phyloP scores from a whole-genome alignment of 2,329 filamentous ascomycete species.

The Chalaropsis ovoidea region DNA sequence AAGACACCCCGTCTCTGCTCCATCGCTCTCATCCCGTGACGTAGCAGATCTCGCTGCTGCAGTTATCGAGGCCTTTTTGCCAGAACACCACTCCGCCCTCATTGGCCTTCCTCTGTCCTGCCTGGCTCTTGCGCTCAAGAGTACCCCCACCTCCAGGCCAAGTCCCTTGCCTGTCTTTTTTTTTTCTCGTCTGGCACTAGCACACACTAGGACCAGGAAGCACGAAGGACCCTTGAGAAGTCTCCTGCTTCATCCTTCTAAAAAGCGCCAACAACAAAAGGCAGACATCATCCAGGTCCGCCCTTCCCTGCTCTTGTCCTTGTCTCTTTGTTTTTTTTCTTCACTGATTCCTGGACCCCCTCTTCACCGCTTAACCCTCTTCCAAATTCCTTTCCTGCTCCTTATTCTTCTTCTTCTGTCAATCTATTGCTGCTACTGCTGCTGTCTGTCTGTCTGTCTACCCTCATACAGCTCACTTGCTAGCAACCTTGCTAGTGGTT shows the following conservation, averaged over 20 bases:
- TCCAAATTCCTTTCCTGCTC: slow-evolving; percentile 9
- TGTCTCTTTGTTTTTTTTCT: slow-evolving; percentile 4
- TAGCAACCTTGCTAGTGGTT: neutral
- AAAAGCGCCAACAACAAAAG: slow-evolving; percentile 8
- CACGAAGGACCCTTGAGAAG: neutral
- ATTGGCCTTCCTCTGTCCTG: neutral
- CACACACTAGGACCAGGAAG: slow-evolving; percentile 7
- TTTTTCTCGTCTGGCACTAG: slow-evolving; percentile 9
- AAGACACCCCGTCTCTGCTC: neutral
- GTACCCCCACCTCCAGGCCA: slow-evolving; percentile 11
- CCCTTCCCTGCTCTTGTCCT: neutral
- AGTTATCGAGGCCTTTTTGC: neutral
- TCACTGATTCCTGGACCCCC: neutral
- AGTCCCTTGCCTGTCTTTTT: slow-evolving; percentile 13
- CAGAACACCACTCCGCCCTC: neutral
- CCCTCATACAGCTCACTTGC: slow-evolving; percentile 10
- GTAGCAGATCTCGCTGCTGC: neutral
- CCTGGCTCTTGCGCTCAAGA: neutral
- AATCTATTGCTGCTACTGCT: neutral
- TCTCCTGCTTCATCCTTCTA: slow-evolving; percentile 4
- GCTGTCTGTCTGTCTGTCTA: slow-evolving; percentile 1
- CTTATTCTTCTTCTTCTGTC: slow-evolving; percentile 10
- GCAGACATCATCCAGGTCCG: neutral
- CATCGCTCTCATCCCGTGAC: neutral
- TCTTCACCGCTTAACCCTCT: slow-evolving; percentile 21